Percentiles rank a stretch among this genome's conserved stretches.
These are phyloP conservation scores for Hygrophoropsis aurantiaca DNA, from an alignment of 768 basidiomycete species.

Conservation along the genomic window DNA sequence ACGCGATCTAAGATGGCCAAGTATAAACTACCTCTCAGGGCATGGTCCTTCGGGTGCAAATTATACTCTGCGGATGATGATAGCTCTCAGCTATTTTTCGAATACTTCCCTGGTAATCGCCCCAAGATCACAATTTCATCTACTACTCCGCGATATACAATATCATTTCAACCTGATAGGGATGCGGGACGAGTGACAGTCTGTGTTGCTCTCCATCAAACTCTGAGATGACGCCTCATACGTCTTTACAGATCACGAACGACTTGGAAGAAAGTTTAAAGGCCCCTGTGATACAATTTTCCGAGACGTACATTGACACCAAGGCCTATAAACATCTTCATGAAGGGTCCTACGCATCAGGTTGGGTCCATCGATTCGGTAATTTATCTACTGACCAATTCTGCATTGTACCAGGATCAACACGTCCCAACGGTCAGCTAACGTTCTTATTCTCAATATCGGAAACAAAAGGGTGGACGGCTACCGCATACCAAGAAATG, in stretches of 20 bases:
- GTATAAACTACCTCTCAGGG: conserved; percentile 19
- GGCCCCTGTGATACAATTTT: conserved; percentile 21
- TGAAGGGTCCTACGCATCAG: conserved; percentile 20
- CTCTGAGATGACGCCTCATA: no score
- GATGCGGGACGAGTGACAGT: conserved; percentile 4
- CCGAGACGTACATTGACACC: conserved; percentile 6
- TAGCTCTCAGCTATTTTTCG: conserved; percentile 6
- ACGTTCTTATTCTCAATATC: conserved; percentile 22
- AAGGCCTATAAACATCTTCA: conserved; percentile 6
- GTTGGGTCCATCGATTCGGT: conserved; percentile 13
- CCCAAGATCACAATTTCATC: conserved; percentile 9
- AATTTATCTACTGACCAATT: neutral
- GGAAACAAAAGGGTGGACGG: conserved; percentile 13
- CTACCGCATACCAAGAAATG: conserved; percentile 23
- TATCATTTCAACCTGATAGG: conserved; percentile 18
- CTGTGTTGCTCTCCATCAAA: no score
- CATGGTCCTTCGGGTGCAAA: conserved; percentile 27
- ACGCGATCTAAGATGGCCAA: conserved; percentile 1
- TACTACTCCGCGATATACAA: conserved; percentile 10
- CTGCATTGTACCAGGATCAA: conserved; percentile 11
- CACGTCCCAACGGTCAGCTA: conserved; percentile 5
- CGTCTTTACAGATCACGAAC: conserved; percentile 22
- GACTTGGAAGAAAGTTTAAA: conserved; percentile 7
- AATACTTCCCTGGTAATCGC: conserved; percentile 8
- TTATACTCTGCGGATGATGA: conserved; percentile 11